Evolutionary conservation across 2,329 filamentous ascomycete genomes (phyloP), one percentile per base, ranked within the genome.

Genomic region (Xylaria sp.): DNA sequence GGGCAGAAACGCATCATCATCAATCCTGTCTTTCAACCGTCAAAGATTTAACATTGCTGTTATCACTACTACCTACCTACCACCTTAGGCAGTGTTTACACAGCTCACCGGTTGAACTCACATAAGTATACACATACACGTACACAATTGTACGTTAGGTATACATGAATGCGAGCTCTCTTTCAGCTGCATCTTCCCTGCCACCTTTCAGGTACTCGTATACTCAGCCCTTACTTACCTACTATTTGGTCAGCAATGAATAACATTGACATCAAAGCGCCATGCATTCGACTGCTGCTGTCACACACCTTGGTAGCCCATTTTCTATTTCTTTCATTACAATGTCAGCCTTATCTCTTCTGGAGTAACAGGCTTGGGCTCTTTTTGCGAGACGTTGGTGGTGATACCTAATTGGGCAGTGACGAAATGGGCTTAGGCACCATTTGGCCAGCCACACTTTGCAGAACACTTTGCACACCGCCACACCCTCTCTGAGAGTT

Each of bases 1-100:
- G 76, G 76, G 76, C 76, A 71, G 69, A 71, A 65, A 72, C 69
- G 69, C 71, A 71, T 72, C 65, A 56, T 65, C 66, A 20, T 64
- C 61, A 63, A 63, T 43, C 36, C 53, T 55, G 45, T 45, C 23
- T 50, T 48, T 50, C 39, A 43, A 36, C n/a, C 28, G n/a, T 39
- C 25, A 28, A 53, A 59, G 63, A 59, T 64, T 52, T 66, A 66
- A 64, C 46, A 32, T 3, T 57, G 46, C 28, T 61, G 15, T 45
- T 50, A 43, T 39, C 55, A 18, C 39, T 30, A 58, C 52, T 9
- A 7, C n/a, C 36, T 32, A 41, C 53, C 36, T 39, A n/a, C 28
- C 23, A 32, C n/a, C 18, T 53, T 36, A 8, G 50, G 50, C 50
- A 53, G 46, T 32, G 56, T 46, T 34, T 46, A 59, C 41, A 50